phyloP scores from a whole-genome alignment of 2,329 filamentous ascomycete genomes.

The Madurella mycetomatis region DNA sequence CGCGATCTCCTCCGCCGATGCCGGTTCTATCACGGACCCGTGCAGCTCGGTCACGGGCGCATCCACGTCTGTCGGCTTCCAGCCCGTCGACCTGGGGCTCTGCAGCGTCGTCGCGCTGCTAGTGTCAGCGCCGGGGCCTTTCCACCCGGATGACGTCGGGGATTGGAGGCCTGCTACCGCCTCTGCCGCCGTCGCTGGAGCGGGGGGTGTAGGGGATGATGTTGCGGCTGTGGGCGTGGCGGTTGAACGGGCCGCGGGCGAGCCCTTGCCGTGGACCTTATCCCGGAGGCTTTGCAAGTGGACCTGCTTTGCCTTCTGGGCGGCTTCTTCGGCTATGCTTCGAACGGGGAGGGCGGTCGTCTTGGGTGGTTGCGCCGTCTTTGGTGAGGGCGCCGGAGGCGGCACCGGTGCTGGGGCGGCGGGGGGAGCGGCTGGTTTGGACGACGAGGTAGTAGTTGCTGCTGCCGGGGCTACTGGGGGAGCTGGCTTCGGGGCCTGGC shows the following conservation, averaged over 20 bases:
- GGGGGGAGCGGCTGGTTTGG: slow-evolving; percentile 18
- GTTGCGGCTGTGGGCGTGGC: neutral
- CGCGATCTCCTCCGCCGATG: slow-evolving; percentile 37
- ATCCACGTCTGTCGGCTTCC: slow-evolving; percentile 37
- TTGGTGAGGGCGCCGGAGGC: slow-evolving; percentile 25
- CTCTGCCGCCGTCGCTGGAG: neutral
- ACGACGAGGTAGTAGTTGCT: slow-evolving; percentile 20
- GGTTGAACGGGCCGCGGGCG: neutral
- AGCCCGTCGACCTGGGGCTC: slow-evolving; percentile 35
- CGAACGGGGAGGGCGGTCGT: slow-evolving; percentile 42
- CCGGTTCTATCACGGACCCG: slow-evolving; percentile 32
- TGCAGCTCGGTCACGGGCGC: slow-evolving; percentile 30
- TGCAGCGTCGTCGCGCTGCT: slow-evolving; percentile 32
- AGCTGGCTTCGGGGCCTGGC: slow-evolving; percentile 46
- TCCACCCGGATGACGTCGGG: slow-evolving; percentile 43
- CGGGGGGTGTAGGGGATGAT: neutral
- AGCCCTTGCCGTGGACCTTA: slow-evolving; percentile 49
- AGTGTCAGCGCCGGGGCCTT: slow-evolving; percentile 24
- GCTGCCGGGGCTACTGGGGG: slow-evolving; percentile 25
- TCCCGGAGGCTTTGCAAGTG: slow-evolving; percentile 50
- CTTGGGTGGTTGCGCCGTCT: slow-evolving; percentile 18
- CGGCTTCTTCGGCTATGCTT: slow-evolving; percentile 61
- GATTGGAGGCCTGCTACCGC: slow-evolving; percentile 39
- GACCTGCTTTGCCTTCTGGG: slow-evolving; percentile 58
- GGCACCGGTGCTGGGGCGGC: slow-evolving; percentile 22